Base-by-base conservation (phyloP, 1,284 basidiomycete genomes). In the Microbotryum lychnidis-dioicae region DNA sequence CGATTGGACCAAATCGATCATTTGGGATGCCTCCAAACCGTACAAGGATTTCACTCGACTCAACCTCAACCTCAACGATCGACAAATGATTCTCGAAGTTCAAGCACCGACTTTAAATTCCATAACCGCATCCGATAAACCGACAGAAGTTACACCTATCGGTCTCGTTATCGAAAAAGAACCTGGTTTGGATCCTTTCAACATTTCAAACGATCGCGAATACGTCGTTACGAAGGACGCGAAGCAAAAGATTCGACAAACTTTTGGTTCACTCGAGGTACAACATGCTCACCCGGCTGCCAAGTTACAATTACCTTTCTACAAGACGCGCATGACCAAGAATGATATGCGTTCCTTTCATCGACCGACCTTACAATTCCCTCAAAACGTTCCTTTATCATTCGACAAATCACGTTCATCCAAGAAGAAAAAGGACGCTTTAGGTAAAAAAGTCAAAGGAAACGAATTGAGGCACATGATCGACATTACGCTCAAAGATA, bases 281-380 rank as follows among this genome's bases (percentile, higher is more conserved):
- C 91, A 97, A 74, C 94, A 99, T 75, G 89, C 96, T 0, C 90
- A 90, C 73, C 87, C 94, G n/a, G 91, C 94, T 21, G 87, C 91
- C 77, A 92, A 93, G 73, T 77, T 99, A 27, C 96, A 98, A 73
- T 77, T 99, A 63, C 92, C 92, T 45, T 96, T 90, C 73, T 98
- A 88, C 81, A 97, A 97, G 76, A 97, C 93, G 9, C 87, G 90
- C 16, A 79, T 97, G 50, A 87, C 87, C 25, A 97, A 97, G 75
- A 83, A 86, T 74, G 94, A 98, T 79, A 87, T 90, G 20, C 86
- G 96, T 21, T 89, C 92, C 2, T 98, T 94, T 80, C 94, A 97
- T 76, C 85, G 94, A 12, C 90, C 94, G 1, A 87, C 90, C 14
- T 79, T 98, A 47, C 92, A 97, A 72, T 96, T 98, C 74, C 94